These are phyloP conservation scores for Sporothrix sp. DNA, from an alignment of 2,329 filamentous ascomycete species.

Conservation along the genomic window DNA sequence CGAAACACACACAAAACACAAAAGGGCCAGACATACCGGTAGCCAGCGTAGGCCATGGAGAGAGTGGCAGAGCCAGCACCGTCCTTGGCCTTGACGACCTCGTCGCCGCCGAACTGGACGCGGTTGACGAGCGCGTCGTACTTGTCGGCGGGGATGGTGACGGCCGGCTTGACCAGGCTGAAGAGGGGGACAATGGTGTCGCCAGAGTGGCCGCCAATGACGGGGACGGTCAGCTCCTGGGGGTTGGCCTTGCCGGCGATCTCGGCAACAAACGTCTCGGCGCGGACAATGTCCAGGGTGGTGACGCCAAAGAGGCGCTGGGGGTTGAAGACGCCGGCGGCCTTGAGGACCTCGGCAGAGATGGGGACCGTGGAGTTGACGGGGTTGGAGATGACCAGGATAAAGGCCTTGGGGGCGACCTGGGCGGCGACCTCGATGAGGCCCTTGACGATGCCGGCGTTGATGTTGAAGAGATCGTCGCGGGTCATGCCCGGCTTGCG, in stretches of 20 bases:
- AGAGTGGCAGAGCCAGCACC: constrained; percentile 75
- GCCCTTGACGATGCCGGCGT: constrained; percentile 93
- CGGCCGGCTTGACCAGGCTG: constrained; percentile 74
- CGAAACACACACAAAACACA: background rate
- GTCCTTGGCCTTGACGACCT: constrained; percentile 80
- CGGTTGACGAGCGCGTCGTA: constrained; percentile 85
- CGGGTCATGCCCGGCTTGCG: constrained; percentile 99
- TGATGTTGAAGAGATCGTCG: constrained; percentile 99
- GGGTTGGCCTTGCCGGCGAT: constrained; percentile 75
- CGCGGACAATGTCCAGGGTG: constrained; percentile 94
- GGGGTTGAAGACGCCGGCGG: constrained; percentile 84
- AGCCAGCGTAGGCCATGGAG: constrained; percentile 87
- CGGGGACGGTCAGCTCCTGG: constrained; percentile 74
- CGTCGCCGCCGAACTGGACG: constrained; percentile 95
- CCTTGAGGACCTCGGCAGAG: constrained; percentile 92
- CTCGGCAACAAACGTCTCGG: constrained; percentile 89
- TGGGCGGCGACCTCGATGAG: constrained; percentile 83
- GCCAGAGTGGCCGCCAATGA: constrained; percentile 94
- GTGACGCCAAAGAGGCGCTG: constrained; percentile 97
- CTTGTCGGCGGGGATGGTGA: constrained; percentile 79
- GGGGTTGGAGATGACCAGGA: constrained; percentile 97
- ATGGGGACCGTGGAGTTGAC: constrained; percentile 99
- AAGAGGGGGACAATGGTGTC: constrained; percentile 97
- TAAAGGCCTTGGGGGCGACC: constrained; percentile 82
- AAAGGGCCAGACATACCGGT: constrained; percentile 53